These are phyloP conservation scores for Cryptococcus depauperatus DNA, from an alignment of 1,284 basidiomycete genomes.

Conservation along the genomic window DNA sequence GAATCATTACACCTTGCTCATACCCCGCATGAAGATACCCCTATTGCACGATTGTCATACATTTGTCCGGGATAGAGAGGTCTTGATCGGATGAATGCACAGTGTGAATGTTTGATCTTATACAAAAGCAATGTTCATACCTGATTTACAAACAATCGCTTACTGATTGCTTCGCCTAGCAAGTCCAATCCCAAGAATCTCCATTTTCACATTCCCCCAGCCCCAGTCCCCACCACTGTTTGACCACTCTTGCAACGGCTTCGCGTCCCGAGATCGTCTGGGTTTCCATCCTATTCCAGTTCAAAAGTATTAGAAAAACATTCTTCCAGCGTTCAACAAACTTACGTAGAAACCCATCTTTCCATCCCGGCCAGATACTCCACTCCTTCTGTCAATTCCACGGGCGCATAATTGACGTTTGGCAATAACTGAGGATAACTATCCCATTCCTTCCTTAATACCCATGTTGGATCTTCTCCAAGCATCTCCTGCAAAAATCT, in stretches of 20 bases:
- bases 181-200: constrained; percentile 42
- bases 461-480: constrained; percentile 65
- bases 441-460: constrained; percentile 63
- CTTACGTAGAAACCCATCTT: constrained; percentile 52
- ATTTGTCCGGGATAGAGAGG: constrained; percentile 81
- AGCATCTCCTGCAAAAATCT: constrained; percentile 54
- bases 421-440: constrained; percentile 54
- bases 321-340: constrained; percentile 3
- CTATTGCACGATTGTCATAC: no score
- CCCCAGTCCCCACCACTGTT: constrained; percentile 53
- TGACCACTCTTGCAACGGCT: constrained; percentile 64
- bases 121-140: neutral
- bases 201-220: constrained; percentile 36
- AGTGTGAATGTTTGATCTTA: neutral
- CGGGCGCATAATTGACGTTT: constrained; percentile 60
- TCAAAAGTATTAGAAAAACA: constrained; percentile 49
- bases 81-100: constrained; percentile 63
- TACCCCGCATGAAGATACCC: constrained; percentile 18
- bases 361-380: constrained; percentile 89
- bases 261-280: constrained; percentile 77
- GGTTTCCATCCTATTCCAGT: constrained; percentile 73
- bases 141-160: no score
- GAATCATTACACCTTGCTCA: neutral
- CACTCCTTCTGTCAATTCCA: constrained; percentile 64
- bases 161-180: no score